Conservation (phyloP, 495 filamentous ascomycete genomes). For the Penicillium maclennaniae region DNA sequence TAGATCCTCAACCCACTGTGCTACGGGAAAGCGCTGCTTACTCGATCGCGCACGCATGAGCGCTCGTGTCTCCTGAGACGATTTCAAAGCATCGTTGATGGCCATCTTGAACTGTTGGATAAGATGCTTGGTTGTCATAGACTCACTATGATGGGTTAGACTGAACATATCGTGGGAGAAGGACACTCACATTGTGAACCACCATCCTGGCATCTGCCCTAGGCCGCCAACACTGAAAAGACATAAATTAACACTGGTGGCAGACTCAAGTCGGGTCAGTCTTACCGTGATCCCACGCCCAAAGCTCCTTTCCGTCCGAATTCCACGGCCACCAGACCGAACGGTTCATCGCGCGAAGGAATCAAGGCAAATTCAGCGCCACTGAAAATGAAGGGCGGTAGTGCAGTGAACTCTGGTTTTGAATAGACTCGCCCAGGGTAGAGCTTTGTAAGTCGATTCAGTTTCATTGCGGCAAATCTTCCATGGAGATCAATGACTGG, state of each 20-base stretch:
- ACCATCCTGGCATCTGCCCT: constrained; percentile 76
- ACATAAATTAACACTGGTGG: too few species aligned
- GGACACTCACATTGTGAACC: constrained; percentile 50
- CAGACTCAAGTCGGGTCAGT: too few species aligned
- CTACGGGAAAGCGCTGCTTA: constrained; percentile 71
- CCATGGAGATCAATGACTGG: constrained; percentile 78
- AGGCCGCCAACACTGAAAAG: constrained; percentile 49
- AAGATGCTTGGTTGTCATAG: constrained; percentile 64
- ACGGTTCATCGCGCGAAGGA: constrained; percentile 74
- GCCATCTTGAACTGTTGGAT: constrained; percentile 68
- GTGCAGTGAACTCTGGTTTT: constrained; percentile 71
- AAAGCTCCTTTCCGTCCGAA: constrained; percentile 75
- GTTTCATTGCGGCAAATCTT: constrained; percentile 73
- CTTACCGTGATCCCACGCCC: constrained; percentile 58
- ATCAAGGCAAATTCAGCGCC: constrained; percentile 78
- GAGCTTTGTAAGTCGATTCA: constrained; percentile 64
- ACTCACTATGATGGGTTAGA: constrained; percentile 38
- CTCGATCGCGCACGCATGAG: constrained; percentile 71
- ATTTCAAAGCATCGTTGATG: constrained; percentile 62
- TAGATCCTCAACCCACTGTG: constrained; percentile 62
- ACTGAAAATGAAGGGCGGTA: constrained; percentile 74
- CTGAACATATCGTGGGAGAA: too few species aligned
- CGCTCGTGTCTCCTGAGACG: constrained; percentile 52
- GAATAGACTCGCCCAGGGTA: constrained; percentile 72
- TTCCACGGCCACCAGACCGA: constrained; percentile 77